Base-by-base conservation (phyloP, 805 yeast genomes). In the Saccharomycopsis synnaedendra region DNA sequence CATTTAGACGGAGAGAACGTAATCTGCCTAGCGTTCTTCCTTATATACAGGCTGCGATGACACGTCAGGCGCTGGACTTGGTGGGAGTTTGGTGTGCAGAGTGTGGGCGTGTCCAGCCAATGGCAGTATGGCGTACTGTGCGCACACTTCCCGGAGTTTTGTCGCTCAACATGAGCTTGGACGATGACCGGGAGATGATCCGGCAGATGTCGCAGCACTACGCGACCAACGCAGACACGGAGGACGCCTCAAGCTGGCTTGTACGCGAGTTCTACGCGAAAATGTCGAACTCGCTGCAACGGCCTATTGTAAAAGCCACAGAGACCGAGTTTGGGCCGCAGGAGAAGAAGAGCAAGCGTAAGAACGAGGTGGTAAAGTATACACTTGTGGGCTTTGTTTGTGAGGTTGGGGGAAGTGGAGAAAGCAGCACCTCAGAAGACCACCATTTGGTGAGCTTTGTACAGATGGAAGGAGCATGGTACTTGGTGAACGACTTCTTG, bases 401-500 rank as follows among this genome's bases (percentile, higher is more conserved):
- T 39, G 82, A 80, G 56, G 74, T 85, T 4, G 46, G 58, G 5
- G 63, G 61, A 3, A 57, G 59, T 3, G 68, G 69, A 2, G 76
- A 72, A n/a, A 69, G 69, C 40, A 75, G 74, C 46, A 74, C 42
- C 3, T 7, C 74, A 39, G 76, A 77, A 3, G 65, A 66, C 29
- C 79, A 76, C 57, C 81, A 79, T 55, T 60, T 82, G 45, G 82
- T 85, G 0, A 73, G 88, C 0, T 75, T 74, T 55, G 70, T 75
- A 2, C 71, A 72, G 52, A 64, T 77, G 3, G 41, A 42, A 8
- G 61, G 54, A 38, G 56, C 53, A 11, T 93, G 98, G 98, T 78
- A 72, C 58, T 62, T 93, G 59, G 87, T 93, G 62, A 93, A 93
- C 60, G 97, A 93, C 62, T 93, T 90, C 63, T 66, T 93, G 54